These are phyloP conservation scores for Panicum miliaceum DNA, from an alignment of 176 grass and related monocot species.

Conservation along the genomic window DNA sequence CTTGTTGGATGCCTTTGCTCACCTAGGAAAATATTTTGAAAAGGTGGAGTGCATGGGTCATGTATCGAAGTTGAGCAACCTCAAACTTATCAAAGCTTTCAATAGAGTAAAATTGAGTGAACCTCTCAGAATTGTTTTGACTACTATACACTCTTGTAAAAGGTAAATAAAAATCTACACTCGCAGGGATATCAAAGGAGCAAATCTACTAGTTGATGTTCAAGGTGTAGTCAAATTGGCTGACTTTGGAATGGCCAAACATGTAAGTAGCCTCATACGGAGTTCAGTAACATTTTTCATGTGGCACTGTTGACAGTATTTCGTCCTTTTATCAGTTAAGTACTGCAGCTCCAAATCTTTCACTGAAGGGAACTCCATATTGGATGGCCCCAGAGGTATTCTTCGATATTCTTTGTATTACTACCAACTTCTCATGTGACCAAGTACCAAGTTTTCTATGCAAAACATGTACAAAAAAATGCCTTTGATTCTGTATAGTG, in stretches of 20 bases:
- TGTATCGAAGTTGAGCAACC: background rate
- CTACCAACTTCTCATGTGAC: conserved; percentile 8
- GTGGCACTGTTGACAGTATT: conserved; percentile 40
- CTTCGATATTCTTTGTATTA: conserved; percentile 19
- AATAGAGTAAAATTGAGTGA: background rate
- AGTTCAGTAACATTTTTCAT: conserved; percentile 29
- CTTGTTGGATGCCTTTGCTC: background rate
- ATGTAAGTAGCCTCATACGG: conserved; percentile 57
- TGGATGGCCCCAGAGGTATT: conserved; percentile 99
- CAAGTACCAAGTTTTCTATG: background rate
- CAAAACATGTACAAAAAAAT: background rate
- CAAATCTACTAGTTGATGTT: conserved; percentile 92
- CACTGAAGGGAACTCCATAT: conserved; percentile 90
- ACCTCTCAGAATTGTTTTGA: conserved; percentile 10
- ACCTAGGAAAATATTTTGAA: conserved; percentile 2
- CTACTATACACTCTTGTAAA: conserved; percentile 19
- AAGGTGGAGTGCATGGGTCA: background rate
- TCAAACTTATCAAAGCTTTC: background rate
- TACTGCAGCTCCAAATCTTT: conserved; percentile 75
- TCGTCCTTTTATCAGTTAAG: conserved; percentile 63
- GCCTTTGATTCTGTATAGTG: background rate
- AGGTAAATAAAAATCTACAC: conserved; percentile 22
- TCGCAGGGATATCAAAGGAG: conserved; percentile 97
- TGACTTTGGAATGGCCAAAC: conserved; percentile 97
- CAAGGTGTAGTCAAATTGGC: conserved; percentile 89